Percentiles rank a stretch among this genome's conserved stretches.
phyloP scores from a whole-genome alignment of 2,329 filamentous ascomycete genomes.

The Fusarium penzigii region DNA sequence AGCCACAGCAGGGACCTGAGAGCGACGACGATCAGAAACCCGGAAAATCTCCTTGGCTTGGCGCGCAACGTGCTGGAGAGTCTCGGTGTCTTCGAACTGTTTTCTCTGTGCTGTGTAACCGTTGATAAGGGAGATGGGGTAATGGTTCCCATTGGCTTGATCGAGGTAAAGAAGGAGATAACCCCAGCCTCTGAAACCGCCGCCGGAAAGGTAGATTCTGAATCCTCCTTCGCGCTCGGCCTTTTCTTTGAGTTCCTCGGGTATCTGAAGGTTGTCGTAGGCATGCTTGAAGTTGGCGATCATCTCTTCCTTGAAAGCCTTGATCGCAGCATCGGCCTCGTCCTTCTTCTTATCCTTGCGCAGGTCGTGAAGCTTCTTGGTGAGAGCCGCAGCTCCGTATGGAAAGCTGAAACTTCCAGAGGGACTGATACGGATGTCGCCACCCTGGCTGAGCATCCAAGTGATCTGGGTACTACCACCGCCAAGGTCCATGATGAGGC shows the following conservation, averaged over 20 bases:
- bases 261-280: slow-evolving; percentile 54
- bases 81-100: slow-evolving; percentile 53
- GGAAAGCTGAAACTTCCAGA: slow-evolving; percentile 65
- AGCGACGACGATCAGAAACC: slow-evolving; percentile 63
- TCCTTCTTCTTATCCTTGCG: slow-evolving; percentile 38
- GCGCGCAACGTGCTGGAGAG: slow-evolving; percentile 35
- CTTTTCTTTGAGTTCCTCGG: slow-evolving; percentile 47
- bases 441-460: slow-evolving; percentile 58
- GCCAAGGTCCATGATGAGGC: slow-evolving; percentile 72
- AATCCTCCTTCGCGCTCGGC: slow-evolving; percentile 49
- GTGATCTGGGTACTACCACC: slow-evolving; percentile 71
- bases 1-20: slow-evolving; percentile 68
- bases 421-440: slow-evolving; percentile 51
- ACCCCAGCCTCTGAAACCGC: slow-evolving; percentile 72
- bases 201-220: slow-evolving; percentile 67
- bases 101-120: slow-evolving; percentile 57
- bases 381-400: slow-evolving; percentile 69
- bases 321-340: slow-evolving; percentile 45
- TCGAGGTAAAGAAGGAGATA: slow-evolving; percentile 63
- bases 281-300: slow-evolving; percentile 51
- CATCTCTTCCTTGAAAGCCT: slow-evolving; percentile 51
- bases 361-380: slow-evolving; percentile 51
- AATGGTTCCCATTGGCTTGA: slow-evolving; percentile 58
- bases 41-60: slow-evolving; percentile 52
- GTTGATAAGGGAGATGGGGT: slow-evolving; percentile 73